Base-by-base conservation (phyloP, 805 yeast genomes). In the Zygosaccharomyces lentus region DNA sequence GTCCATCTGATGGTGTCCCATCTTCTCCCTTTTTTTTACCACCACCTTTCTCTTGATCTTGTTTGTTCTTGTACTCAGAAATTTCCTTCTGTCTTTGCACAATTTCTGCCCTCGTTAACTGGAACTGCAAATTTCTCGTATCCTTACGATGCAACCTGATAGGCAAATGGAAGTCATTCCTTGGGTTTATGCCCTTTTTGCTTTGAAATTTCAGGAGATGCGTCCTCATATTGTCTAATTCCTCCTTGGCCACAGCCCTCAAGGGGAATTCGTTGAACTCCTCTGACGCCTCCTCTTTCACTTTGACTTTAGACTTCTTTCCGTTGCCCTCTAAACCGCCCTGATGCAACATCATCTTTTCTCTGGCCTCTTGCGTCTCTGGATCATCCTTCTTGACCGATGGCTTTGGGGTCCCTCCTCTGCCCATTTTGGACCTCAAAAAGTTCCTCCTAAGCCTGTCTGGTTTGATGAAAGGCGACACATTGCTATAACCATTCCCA, bases 131-230 rank as follows among this genome's bases (percentile, higher is more conserved):
- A 62, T 87, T 87, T 59, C 88, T 79, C 1, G 99, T 96, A 65
- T 91, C 98, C 61, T 91, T 90, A 55, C 98, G 76, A 64, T 90
- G 97, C 61, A 91, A 70, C 56, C 96, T 72, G 15, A 90, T 82
- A 0, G 99, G 99, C 48, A 77, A 77, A 46, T 80, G 82, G 64
- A 91, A 93, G 50, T 81, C 81, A 29, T 71, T 68, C 32, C 72
- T 67, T 9, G 93, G 91, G 52, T 87, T 87, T 29, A 93, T 83
- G 37, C 77, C 74, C 55, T 78, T 76, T 48, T 80, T 80, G 27
- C 85, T 74, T 58, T 84, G 95, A 59, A 91, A 88, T 65, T 84
- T 84, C 67, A 90, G 65, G 19, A 91, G 76, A 63, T 91, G 96
- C 51, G 81, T 84, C 49, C 95, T 75, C 40, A 82, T 75, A 50